Evolutionary conservation across 495 filamentous ascomycete genomes (phyloP), one percentile per base, ranked within the genome.

Genomic region (Penicillium taxi): DNA sequence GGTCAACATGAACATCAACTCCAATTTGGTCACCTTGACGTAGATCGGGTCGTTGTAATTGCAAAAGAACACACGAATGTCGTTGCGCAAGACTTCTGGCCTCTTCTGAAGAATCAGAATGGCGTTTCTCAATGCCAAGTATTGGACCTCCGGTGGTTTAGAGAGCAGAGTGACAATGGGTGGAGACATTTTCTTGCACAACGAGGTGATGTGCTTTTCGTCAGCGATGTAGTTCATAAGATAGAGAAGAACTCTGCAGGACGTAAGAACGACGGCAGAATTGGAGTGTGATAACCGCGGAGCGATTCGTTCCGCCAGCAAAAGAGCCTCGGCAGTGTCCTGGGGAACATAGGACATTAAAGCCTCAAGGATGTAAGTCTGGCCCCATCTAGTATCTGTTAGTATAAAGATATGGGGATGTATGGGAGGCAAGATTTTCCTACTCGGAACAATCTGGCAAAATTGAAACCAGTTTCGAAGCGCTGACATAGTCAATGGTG

Each of bases 21-120:
- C 91, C 33, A 99, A 74, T 61, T 99, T 99, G 9, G 93, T 96
- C 46, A 99, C 91, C 61, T 99, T 99, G 66, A 99, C 91, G 52
- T 99, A 99, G 38, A 96, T 96, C 0, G 93, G 91, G 52, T 99
- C 91, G 48, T 99, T 99, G 67, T 99, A 99, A 72, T 99, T 99
- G 75, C 91, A 99, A 63, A 98, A 98, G 64, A 99, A 99, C 29
- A 96, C 90, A 8, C 91, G 75, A 39, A 99, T 94, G 61, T 99
- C 91, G 59, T 95, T 96, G 25, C 91, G 76, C 6, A 99, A 67
- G 2, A 99, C 88, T 47, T 96, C 91, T 1, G 91, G 91, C 35
- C 89, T 74, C 44, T 91, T 77, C 56, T 99, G 91, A 32, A 99
- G 66, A 44, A 98, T 95, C 11, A 99, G 68, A 11, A 96, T 72